Percentiles rank a stretch among this genome's conserved stretches.
Conservation (phyloP, 2,329 filamentous ascomycete species). For the Penicillium sp. region DNA sequence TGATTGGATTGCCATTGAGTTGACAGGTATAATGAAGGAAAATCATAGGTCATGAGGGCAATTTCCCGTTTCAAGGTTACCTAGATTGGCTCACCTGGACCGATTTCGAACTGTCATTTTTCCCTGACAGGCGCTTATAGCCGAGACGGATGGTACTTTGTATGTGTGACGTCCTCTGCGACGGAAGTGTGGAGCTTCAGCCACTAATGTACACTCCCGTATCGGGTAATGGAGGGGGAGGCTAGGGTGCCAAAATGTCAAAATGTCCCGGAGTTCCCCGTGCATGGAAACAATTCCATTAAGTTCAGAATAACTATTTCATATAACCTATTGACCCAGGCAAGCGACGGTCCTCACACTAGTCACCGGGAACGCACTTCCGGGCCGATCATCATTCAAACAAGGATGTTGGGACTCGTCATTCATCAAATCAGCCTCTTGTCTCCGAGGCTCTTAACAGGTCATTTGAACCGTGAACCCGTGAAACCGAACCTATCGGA, state of each 20-base stretch:
- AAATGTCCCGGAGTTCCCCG: background rate
- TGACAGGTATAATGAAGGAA: background rate
- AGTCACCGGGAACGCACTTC: background rate
- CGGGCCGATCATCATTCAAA: conserved; percentile 1
- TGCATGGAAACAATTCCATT: background rate
- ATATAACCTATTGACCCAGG: background rate
- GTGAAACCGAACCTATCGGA: too few relatives aligned
- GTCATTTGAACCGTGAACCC: too few relatives aligned
- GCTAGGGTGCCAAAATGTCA: background rate
- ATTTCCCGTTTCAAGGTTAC: background rate
- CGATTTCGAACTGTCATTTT: background rate
- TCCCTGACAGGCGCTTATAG: background rate
- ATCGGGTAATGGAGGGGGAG: background rate
- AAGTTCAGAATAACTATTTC: too few relatives aligned
- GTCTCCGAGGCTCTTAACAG: background rate
- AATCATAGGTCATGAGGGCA: background rate
- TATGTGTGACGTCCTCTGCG: background rate
- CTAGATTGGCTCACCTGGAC: background rate
- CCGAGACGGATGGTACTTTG: background rate
- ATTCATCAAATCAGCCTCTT: background rate
- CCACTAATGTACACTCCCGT: background rate
- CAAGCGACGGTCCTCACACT: background rate
- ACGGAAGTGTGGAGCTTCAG: background rate
- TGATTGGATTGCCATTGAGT: background rate
- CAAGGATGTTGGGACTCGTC: conserved; percentile 4